phyloP scores from a whole-genome alignment of 805 yeast species.

The Barnettozyma pratensis region DNA sequence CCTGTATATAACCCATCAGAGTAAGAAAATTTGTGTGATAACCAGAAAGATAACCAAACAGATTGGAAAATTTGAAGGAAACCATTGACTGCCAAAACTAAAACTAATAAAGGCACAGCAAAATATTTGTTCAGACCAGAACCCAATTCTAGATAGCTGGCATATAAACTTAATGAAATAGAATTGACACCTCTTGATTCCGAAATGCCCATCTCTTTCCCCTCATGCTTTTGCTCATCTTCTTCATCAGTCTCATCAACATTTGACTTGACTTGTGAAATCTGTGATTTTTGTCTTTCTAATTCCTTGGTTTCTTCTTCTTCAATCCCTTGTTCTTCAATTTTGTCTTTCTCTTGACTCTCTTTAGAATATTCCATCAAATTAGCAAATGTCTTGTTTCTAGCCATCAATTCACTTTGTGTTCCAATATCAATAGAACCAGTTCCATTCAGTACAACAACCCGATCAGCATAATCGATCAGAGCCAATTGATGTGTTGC shows the following conservation, averaged over 20 bases:
- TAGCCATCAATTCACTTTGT: constrained; percentile 42
- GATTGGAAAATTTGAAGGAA: constrained; percentile 54
- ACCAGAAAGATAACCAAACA: constrained; percentile 80
- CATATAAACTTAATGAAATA: constrained; percentile 31
- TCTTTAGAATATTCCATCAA: constrained; percentile 45
- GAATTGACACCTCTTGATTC: constrained; percentile 19
- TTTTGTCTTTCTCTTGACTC: constrained; percentile 24
- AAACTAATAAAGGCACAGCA: constrained; percentile 27
- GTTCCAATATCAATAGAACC: constrained; percentile 65
- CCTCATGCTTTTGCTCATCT: not conserved
- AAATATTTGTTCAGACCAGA: constrained; percentile 35
- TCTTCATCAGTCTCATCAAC: too few relatives aligned
- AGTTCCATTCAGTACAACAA: constrained; percentile 58
- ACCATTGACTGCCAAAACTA: constrained; percentile 29
- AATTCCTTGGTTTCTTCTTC: constrained; percentile 25
- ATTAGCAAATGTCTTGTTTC: constrained; percentile 42
- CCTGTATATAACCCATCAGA: constrained; percentile 60
- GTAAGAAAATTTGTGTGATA: constrained; percentile 42
- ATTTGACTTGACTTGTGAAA: not conserved
- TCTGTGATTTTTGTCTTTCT: constrained; percentile 15
- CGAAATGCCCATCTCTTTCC: not conserved
- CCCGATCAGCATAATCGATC: constrained; percentile 61
- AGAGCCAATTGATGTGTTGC: constrained; percentile 83
- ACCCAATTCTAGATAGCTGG: constrained; percentile 39
- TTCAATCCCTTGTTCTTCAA: constrained; percentile 20